These are phyloP conservation scores for Apiotrichum porosum DNA, from an alignment of 1,284 basidiomycete genomes.

Conservation along the genomic window DNA sequence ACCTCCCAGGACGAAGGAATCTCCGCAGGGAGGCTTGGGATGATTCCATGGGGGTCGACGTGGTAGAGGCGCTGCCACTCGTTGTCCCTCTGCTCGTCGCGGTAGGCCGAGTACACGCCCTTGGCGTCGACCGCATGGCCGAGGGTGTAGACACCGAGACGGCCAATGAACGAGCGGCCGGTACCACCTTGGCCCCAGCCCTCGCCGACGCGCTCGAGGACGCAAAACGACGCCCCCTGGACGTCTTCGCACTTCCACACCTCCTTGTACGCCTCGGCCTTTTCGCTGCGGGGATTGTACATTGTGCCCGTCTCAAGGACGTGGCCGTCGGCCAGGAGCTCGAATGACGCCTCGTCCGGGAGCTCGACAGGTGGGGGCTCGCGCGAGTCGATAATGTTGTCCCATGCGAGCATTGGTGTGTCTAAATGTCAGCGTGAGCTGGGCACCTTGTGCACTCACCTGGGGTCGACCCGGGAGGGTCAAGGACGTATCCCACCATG, in stretches of 20 bases:
- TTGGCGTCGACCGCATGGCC: conserved; percentile 2
- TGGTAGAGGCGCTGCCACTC: too few species aligned
- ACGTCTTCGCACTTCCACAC: conserved; percentile 24
- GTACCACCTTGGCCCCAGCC: background rate
- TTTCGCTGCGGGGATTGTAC: conserved; percentile 28
- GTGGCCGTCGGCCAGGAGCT: conserved; percentile 24
- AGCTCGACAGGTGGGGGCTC: conserved; percentile 11
- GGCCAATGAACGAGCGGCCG: conserved; percentile 4
- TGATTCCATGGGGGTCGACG: background rate
- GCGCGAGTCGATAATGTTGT: conserved; percentile 29
- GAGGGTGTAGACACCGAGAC: conserved; percentile 8
- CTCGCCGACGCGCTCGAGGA: conserved; percentile 18
- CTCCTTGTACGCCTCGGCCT: conserved; percentile 30
- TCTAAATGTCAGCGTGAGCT: too few species aligned
- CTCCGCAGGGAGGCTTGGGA: background rate
- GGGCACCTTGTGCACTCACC: conserved; percentile 9
- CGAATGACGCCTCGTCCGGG: conserved; percentile 28
- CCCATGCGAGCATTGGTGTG: conserved; percentile 25
- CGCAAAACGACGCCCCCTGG: conserved; percentile 7
- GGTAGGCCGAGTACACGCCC: conserved; percentile 2
- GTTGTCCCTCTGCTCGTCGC: conserved; percentile 10
- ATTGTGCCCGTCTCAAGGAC: conserved; percentile 33
- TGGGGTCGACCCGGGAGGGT: conserved; percentile 2
- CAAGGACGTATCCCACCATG: conserved; percentile 19
- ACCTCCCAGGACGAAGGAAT: background rate